Evolutionary conservation across 2,329 filamentous ascomycete genomes (phyloP).

Genomic region (Cordyceps tenuipes): DNA sequence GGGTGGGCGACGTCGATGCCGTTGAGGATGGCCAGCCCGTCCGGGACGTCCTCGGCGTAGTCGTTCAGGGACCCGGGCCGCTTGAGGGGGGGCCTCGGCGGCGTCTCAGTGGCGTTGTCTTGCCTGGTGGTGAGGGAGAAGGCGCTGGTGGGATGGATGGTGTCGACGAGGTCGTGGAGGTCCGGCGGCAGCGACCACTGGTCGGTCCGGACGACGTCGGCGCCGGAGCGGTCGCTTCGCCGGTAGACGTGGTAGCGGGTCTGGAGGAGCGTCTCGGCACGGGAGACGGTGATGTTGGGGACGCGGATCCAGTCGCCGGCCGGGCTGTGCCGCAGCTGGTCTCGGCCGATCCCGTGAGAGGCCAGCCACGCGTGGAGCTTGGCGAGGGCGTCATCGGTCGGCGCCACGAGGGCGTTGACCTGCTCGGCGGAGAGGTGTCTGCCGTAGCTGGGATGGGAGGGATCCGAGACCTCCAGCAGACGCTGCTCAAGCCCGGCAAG

Average conservation of each 20-base stretch:
- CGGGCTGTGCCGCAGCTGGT: background rate
- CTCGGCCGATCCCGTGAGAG: background rate
- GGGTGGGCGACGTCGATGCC: constrained; percentile 7
- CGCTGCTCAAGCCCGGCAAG: background rate
- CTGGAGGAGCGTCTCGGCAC: background rate
- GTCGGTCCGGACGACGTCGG: background rate
- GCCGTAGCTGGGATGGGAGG: background rate
- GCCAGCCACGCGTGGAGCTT: constrained; percentile 1
- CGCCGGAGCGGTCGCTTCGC: background rate
- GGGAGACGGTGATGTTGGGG: background rate
- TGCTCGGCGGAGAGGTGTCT: constrained; percentile 3
- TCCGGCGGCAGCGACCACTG: background rate
- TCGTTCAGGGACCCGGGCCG: background rate
- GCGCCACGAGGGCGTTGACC: background rate
- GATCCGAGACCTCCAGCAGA: constrained; percentile 7
- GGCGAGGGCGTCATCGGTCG: background rate
- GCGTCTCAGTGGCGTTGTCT: too few relatives aligned
- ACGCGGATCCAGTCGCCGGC: constrained; percentile 1
- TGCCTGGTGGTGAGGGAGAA: background rate
- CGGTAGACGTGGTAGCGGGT: constrained; percentile 1
- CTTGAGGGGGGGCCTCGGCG: background rate
- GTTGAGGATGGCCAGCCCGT: background rate
- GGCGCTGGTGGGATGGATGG: background rate
- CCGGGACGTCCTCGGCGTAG: background rate
- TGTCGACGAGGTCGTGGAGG: background rate